Percentiles rank a stretch among this genome's conserved stretches.
Conservation (phyloP, 768 basidiomycete species). For the Serendipita indica region DNA sequence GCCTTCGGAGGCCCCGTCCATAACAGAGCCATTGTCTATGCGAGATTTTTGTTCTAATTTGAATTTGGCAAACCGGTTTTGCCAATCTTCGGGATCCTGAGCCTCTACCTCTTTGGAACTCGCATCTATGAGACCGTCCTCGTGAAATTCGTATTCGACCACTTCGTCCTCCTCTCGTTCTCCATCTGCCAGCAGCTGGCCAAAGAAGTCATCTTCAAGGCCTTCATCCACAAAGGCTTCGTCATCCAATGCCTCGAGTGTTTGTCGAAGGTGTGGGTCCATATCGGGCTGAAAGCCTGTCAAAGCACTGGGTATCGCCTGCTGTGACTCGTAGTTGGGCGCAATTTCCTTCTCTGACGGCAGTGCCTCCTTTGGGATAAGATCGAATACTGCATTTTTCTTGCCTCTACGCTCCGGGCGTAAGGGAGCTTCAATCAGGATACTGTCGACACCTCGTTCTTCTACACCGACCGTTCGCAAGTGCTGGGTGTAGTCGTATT, state of each 20-base stretch:
- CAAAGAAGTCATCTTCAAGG: slow-evolving; percentile 63
- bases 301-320: slow-evolving; percentile 67
- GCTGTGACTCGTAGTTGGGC: slow-evolving; percentile 40
- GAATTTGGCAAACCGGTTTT: slow-evolving; percentile 66
- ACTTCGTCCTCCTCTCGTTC: slow-evolving; percentile 49
- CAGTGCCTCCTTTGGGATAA: slow-evolving; percentile 54
- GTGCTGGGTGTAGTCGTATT: slow-evolving; percentile 99
- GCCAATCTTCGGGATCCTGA: slow-evolving; percentile 41
- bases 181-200: slow-evolving; percentile 53
- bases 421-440: slow-evolving; percentile 63
- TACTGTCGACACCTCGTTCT: slow-evolving; percentile 67
- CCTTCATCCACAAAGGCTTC: slow-evolving; percentile 81
- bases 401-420: slow-evolving; percentile 26
- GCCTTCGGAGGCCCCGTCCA: slow-evolving; percentile 46
- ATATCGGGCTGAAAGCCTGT: slow-evolving; percentile 88
- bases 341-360: slow-evolving; percentile 64
- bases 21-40: slow-evolving; percentile 25
- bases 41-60: slow-evolving; percentile 35
- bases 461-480: slow-evolving; percentile 61
- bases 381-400: slow-evolving; percentile 30
- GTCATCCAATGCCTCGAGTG: slow-evolving; percentile 87
- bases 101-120: slow-evolving; percentile 19
- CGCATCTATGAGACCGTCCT: slow-evolving; percentile 29
- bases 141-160: slow-evolving; percentile 51
- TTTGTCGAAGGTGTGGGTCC: slow-evolving; percentile 89